These are phyloP conservation scores for Cryptococcus jaspeensis DNA, from an alignment of 1,284 basidiomycete genomes.

Conservation along the genomic window DNA sequence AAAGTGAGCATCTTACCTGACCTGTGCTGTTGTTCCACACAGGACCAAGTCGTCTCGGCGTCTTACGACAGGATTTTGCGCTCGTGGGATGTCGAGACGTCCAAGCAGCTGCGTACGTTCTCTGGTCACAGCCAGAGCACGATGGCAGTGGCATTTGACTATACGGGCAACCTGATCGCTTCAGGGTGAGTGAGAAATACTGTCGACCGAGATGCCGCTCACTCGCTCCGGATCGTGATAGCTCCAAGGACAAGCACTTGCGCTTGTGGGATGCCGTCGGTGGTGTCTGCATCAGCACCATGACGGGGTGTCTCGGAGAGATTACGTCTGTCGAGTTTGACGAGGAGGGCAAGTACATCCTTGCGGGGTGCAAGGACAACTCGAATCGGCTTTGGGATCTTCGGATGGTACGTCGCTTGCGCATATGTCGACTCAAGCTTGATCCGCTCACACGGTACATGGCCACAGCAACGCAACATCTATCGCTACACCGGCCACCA, in stretches of 20 bases:
- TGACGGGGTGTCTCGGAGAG: slow-evolving; percentile 54
- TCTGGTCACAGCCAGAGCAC: slow-evolving; percentile 54
- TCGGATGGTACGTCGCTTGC: slow-evolving; percentile 45
- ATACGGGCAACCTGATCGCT: slow-evolving; percentile 52
- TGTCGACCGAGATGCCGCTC: neutral
- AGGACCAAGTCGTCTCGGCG: slow-evolving; percentile 51
- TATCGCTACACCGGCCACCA: slow-evolving; percentile 55
- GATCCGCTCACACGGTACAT: too few species aligned
- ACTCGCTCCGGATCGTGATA: neutral
- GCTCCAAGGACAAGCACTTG: slow-evolving; percentile 53
- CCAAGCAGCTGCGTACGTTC: slow-evolving; percentile 53
- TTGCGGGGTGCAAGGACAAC: slow-evolving; percentile 55
- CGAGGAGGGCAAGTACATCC: slow-evolving; percentile 50
- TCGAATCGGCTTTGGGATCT: slow-evolving; percentile 52
- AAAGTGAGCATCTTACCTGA: neutral
- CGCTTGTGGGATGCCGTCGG: slow-evolving; percentile 56
- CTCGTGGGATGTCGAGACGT: slow-evolving; percentile 53
- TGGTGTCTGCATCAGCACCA: slow-evolving; percentile 52
- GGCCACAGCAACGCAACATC: slow-evolving; percentile 45
- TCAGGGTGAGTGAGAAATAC: slow-evolving; percentile 43
- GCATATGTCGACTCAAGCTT: too few species aligned
- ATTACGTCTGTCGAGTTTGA: slow-evolving; percentile 55
- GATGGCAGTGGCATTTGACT: slow-evolving; percentile 52
- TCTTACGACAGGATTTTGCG: slow-evolving; percentile 56
- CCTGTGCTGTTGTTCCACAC: neutral